These are phyloP conservation scores for Brasenia schreberi DNA, from an alignment of 164 flowering plant species.

Conservation along the genomic window DNA sequence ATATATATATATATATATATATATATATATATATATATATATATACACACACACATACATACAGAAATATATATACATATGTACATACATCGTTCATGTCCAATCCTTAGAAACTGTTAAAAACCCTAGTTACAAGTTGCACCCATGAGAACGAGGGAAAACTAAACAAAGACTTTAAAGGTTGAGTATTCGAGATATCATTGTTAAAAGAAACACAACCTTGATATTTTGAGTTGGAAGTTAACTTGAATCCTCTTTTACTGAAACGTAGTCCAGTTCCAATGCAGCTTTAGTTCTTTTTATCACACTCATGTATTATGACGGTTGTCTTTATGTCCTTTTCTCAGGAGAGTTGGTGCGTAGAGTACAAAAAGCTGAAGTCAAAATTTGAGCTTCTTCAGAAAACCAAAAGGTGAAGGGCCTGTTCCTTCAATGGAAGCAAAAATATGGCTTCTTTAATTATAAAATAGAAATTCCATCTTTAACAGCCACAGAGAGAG, in stretches of 20 bases:
- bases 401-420: slow-evolving; percentile 41
- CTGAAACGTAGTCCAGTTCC: no score
- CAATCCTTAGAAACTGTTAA: no score
- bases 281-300: background rate
- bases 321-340: background rate
- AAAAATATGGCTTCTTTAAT: no score
- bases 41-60: no score
- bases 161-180: background rate
- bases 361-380: slow-evolving; percentile 45
- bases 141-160: background rate
- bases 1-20: no score
- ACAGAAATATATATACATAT: no score
- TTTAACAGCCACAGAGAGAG: no score
- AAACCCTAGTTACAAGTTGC: no score
- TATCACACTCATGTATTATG: background rate
- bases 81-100: no score
- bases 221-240: background rate
- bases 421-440: background rate
- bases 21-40: no score
- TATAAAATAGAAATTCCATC: no score
- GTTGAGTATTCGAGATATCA: background rate
- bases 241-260: no score
- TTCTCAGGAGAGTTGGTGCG: slow-evolving; percentile 31
- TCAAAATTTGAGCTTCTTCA: slow-evolving; percentile 46
- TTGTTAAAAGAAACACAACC: background rate